Percentiles rank a stretch among this genome's conserved stretches.
Conservation (phyloP, 768 basidiomycete genomes). For the Imleria badia region DNA sequence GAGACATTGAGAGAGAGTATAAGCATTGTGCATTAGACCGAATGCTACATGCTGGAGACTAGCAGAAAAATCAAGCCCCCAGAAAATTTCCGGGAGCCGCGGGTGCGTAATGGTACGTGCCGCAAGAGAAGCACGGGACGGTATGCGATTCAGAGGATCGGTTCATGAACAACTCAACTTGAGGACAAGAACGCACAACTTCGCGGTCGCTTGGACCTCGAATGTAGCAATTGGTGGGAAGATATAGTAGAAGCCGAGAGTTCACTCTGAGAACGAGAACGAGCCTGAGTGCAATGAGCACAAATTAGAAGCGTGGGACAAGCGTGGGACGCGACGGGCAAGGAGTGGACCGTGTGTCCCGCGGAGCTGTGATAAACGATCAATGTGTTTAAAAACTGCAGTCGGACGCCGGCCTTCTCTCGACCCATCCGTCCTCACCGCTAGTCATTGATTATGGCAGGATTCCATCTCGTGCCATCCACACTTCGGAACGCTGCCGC, state of each 20-base stretch:
- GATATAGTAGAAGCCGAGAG: background rate
- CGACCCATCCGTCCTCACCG: background rate
- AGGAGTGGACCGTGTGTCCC: slow-evolving; percentile 2
- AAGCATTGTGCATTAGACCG: no score
- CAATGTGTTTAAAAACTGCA: background rate
- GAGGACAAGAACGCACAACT: background rate
- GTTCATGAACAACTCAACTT: background rate
- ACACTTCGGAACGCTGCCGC: background rate
- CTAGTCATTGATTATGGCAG: background rate
- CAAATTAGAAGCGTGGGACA: slow-evolving; percentile 5
- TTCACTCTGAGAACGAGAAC: background rate
- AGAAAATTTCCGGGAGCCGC: background rate
- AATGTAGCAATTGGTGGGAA: background rate
- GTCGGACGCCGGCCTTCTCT: background rate
- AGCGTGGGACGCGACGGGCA: slow-evolving; percentile 6
- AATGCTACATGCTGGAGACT: background rate
- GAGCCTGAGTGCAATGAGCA: background rate
- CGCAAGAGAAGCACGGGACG: background rate
- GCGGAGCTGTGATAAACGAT: slow-evolving; percentile 2
- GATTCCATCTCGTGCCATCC: background rate
- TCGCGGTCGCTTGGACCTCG: background rate
- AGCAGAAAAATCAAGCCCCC: background rate
- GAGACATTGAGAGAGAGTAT: background rate
- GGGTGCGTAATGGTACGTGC: background rate
- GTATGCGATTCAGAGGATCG: background rate